Base-by-base conservation (phyloP, 192 early-diverging fungal species). In the Coemansia sp. region DNA sequence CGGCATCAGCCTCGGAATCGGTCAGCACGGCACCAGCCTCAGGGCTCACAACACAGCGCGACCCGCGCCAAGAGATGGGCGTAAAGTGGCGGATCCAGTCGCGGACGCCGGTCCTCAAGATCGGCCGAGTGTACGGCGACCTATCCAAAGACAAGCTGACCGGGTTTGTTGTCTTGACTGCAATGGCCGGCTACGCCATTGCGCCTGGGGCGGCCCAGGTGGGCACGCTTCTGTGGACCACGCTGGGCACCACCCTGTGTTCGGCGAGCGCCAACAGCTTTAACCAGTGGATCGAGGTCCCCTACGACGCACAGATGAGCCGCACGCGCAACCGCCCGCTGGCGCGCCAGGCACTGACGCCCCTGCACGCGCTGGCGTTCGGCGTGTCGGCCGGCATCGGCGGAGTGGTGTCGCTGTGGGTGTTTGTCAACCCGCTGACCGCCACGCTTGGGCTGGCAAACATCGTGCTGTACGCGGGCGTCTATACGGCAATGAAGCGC, bases 231-330 rank as follows among this genome's bases (percentile, higher is more conserved):
- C 62, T 96, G 9, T 89, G 80, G 46, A 92, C 92, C 17, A 89
- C 91, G 1, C 53, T 80, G 1, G 95, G 95, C 14, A 98, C 94
- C 0, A 80, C 81, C 3, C 78, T 98, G 26, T 96, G 94, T 58
- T 83, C 93, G 9, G 79, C 81, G 4, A 87, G 87, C 25, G 96
- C 96, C 33, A 98, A 98, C 64, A 73, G 89, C 7, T 85, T 97
- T 57, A 98, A 98, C 72, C 96, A 98, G 72, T 97, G 92, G 86
- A 85, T 90, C 22, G 96, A 98, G 60, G 70, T 79, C 19, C 94
- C 96, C 0, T 98, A 93, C 54, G 96, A 98, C 57, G 94, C 93
- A 20, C 96, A 98, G 72, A 98, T 98, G 96, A 73, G 81, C 13
- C 83, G 96, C 22, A 98, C 96, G 10, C 81, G 90, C 39, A 91